phyloP scores from a whole-genome alignment of 106 monocot species.

The Gastrodia elata region DNA sequence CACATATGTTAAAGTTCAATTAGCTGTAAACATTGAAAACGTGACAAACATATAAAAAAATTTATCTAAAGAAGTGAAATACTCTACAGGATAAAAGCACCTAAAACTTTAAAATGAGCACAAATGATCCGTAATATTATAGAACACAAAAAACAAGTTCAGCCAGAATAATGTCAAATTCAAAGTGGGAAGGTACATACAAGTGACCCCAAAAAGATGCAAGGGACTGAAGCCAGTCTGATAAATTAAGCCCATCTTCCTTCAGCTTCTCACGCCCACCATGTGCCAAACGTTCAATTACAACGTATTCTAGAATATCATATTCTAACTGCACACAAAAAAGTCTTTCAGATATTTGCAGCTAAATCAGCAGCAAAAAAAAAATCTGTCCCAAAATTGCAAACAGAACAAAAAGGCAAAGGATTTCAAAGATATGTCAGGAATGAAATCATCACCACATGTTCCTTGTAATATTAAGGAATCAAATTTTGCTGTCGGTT shows the following conservation, averaged over 20 bases:
- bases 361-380: neutral
- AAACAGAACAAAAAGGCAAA: neutral
- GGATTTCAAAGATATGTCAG: neutral
- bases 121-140: neutral
- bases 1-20: neutral
- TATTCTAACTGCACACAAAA: constrained; percentile 69
- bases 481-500: neutral
- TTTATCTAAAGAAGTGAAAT: neutral
- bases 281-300: constrained; percentile 91
- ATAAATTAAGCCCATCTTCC: constrained; percentile 95
- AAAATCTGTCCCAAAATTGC: neutral
- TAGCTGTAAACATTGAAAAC: neutral
- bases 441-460: neutral
- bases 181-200: constrained; percentile 37
- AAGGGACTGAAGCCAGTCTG: constrained; percentile 98
- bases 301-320: constrained; percentile 96
- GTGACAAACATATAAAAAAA: neutral
- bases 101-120: neutral
- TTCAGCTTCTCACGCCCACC: constrained; percentile 92
- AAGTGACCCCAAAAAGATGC: constrained; percentile 98
- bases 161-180: neutral
- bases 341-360: neutral
- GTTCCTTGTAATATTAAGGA: neutral
- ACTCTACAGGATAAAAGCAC: neutral
- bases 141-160: neutral